phyloP scores from a whole-genome alignment of 2,329 filamentous ascomycete species.

The Arthrobotrys sinensis region DNA sequence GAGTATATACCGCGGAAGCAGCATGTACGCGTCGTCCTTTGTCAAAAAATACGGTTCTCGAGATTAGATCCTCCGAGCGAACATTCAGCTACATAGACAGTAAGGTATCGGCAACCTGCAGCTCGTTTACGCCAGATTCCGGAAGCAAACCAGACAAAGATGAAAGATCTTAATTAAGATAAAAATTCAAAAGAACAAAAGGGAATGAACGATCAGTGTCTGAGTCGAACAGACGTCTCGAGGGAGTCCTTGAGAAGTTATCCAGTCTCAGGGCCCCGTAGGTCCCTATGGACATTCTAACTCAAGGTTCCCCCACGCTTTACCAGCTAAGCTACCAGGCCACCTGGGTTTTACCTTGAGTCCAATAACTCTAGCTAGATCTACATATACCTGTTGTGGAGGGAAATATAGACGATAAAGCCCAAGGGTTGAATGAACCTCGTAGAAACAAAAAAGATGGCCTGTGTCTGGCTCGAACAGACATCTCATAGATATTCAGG shows the following conservation, averaged over 20 bases:
- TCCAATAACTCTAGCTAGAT: too few relatives aligned
- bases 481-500: too few relatives aligned
- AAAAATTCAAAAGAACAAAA: neutral
- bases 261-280: neutral
- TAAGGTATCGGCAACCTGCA: constrained; percentile 1
- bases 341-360: too few relatives aligned
- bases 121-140: neutral
- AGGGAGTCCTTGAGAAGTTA: neutral
- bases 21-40: too few relatives aligned
- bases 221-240: constrained; percentile 20
- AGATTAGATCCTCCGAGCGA: neutral
- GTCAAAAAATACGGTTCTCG: too few relatives aligned
- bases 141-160: neutral
- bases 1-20: too few relatives aligned
- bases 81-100: neutral
- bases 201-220: neutral
- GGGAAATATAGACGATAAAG: too few relatives aligned
- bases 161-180: neutral
- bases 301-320: neutral
- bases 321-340: neutral
- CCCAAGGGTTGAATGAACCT: too few relatives aligned
- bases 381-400: too few relatives aligned
- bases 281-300: too few relatives aligned
- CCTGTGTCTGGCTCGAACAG: too few relatives aligned
- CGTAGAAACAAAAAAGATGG: too few relatives aligned